Evolutionary conservation across 2,329 filamentous ascomycete genomes (phyloP).

Genomic region (Phaeosphaeriaceae sp.): DNA sequence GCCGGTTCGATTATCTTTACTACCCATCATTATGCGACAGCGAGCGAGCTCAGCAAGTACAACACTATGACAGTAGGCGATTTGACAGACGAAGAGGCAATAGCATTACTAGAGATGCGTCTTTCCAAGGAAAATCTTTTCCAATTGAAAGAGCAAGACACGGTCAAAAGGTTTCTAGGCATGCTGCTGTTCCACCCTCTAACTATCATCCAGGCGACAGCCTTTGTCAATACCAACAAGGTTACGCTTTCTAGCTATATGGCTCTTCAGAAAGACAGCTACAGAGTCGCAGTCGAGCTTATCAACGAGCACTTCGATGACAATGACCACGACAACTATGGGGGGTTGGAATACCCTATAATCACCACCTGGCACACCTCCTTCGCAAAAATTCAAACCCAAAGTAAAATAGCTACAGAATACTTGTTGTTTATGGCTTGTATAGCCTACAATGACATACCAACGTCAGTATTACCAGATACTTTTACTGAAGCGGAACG

Average conservation of each 20-base stretch:
- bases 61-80: slow-evolving; percentile 26
- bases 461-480: slow-evolving; percentile 40
- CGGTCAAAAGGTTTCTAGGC: slow-evolving; percentile 34
- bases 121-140: slow-evolving; percentile 2
- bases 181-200: slow-evolving; percentile 11
- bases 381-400: slow-evolving; percentile 8
- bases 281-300: slow-evolving; percentile 34
- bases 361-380: slow-evolving; percentile 43
- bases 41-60: slow-evolving; percentile 9
- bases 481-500: slow-evolving; percentile 10
- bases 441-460: slow-evolving; percentile 28
- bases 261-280: slow-evolving; percentile 21
- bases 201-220: not conserved
- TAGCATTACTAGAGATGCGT: slow-evolving; percentile 4
- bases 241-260: slow-evolving; percentile 9
- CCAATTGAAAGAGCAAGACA: slow-evolving; percentile 4
- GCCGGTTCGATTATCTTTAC: slow-evolving; percentile 44
- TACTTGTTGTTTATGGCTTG: slow-evolving; percentile 41
- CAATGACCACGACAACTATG: slow-evolving; percentile 40
- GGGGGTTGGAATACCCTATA: slow-evolving; percentile 39
- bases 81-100: slow-evolving; percentile 14
- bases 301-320: slow-evolving; percentile 44
- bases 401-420: slow-evolving; percentile 36
- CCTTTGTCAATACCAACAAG: slow-evolving; percentile 37
- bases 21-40: slow-evolving; percentile 7